Evolutionary conservation across 1,284 basidiomycete species (phyloP).

Genomic region (Pterula multifida): DNA sequence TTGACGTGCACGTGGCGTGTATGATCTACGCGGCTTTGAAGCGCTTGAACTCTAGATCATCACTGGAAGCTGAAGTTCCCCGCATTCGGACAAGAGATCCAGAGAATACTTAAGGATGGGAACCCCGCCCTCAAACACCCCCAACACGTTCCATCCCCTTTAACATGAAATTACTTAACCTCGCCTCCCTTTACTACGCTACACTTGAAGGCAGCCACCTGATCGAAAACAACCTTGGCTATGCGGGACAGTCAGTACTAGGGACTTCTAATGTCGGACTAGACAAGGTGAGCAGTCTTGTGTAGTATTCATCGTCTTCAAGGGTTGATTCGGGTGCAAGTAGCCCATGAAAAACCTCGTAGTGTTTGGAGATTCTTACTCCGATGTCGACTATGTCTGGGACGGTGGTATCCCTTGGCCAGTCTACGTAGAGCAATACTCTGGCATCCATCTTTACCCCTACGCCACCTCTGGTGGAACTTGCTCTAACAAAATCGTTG

Average conservation of each 20-base stretch:
- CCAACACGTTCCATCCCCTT: neutral
- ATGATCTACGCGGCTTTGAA: too few species aligned
- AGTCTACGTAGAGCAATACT: slow-evolving; percentile 26
- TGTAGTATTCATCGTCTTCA: neutral
- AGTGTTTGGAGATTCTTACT: slow-evolving; percentile 1
- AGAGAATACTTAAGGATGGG: too few species aligned
- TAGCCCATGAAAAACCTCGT: slow-evolving; percentile 3
- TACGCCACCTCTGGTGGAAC: slow-evolving; percentile 32
- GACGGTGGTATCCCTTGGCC: slow-evolving; percentile 23
- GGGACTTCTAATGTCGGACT: too few species aligned
- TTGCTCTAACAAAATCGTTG: slow-evolving; percentile 33
- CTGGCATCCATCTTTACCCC: slow-evolving; percentile 23
- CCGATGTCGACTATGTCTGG: neutral
- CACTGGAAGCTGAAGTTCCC: neutral
- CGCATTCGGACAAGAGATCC: neutral
- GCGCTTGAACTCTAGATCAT: neutral
- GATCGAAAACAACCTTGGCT: too few species aligned
- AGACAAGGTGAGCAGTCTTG: neutral
- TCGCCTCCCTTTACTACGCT: neutral
- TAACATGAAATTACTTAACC: neutral
- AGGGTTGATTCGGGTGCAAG: neutral
- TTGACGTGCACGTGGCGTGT: too few species aligned
- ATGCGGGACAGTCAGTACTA: too few species aligned
- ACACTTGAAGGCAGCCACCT: neutral
- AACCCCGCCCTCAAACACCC: neutral